Conservation (phyloP, 805 yeast genomes). For the Wickerhamomyces chaumierensis region DNA sequence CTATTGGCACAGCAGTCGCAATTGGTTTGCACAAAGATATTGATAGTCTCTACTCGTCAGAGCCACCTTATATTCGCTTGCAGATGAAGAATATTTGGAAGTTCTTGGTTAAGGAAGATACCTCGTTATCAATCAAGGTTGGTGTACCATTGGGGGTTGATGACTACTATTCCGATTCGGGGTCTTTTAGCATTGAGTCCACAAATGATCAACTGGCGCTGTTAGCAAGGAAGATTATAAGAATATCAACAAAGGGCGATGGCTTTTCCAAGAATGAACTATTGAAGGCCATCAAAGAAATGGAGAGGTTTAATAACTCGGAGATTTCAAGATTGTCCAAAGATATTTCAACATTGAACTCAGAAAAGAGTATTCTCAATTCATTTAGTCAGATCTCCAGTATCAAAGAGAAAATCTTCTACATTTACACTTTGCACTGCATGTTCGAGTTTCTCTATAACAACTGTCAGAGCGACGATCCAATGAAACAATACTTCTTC, state of each 20-base stretch:
- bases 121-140: conserved; percentile 7
- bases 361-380: conserved; percentile 2
- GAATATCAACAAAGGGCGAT: conserved; percentile 2
- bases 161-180: conserved; percentile 7
- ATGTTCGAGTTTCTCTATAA: conserved; percentile 11
- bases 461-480: conserved; percentile 6
- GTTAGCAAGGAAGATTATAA: conserved; percentile 7
- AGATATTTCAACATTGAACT: conserved; percentile 2
- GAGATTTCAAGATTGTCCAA: conserved; percentile 4
- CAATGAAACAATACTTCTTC: conserved; percentile 4
- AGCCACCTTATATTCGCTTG: conserved; percentile 1
- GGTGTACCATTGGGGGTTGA: conserved; percentile 16
- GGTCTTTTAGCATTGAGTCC: neutral
- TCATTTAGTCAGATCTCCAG: conserved; percentile 1
- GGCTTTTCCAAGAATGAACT: conserved; percentile 9
- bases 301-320: conserved; percentile 11
- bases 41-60: conserved; percentile 7
- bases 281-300: conserved; percentile 3
- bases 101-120: conserved; percentile 9
- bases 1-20: conserved; percentile 14
- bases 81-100: conserved; percentile 11
- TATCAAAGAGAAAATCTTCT: conserved; percentile 6
- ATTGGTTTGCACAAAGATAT: conserved; percentile 17
- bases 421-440: conserved; percentile 7
- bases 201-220: conserved; percentile 3